Percentiles rank a stretch among this genome's conserved stretches.
phyloP scores from a whole-genome alignment of 2,329 filamentous ascomycete species.

The Cylindrodendrum hubeiense region DNA sequence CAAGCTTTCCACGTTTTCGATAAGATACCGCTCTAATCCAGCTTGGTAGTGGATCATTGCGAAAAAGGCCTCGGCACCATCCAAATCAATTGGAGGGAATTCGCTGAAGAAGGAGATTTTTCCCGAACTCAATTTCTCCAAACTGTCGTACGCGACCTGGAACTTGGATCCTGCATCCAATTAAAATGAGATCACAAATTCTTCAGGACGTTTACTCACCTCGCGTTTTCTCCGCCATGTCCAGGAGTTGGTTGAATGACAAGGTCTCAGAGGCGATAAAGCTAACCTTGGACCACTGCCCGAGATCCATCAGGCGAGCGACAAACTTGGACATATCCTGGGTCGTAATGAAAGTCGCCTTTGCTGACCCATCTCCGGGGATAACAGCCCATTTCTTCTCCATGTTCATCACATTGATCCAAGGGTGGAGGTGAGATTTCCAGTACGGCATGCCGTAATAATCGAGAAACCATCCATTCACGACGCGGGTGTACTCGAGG shows the following conservation, averaged over 20 bases:
- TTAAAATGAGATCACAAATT: accelerated
- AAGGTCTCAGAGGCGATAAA: conserved; percentile 23
- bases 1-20: conserved; percentile 8
- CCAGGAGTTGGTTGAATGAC: conserved; percentile 29
- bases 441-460: conserved; percentile 43
- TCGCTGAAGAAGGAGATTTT: conserved; percentile 39
- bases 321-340: conserved; percentile 35
- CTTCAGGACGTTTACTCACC: neutral
- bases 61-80: conserved; percentile 35
- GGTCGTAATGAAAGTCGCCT: conserved; percentile 37
- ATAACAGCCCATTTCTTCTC: conserved; percentile 38
- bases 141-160: conserved; percentile 24
- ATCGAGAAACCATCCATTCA: conserved; percentile 42
- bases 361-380: conserved; percentile 24
- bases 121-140: conserved; percentile 39
- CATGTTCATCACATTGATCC: conserved; percentile 40
- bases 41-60: conserved; percentile 36
- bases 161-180: conserved; percentile 24
- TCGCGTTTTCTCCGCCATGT: conserved; percentile 29
- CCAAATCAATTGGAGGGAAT: conserved; percentile 35
- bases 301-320: conserved; percentile 33
- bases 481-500: conserved; percentile 32
- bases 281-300: conserved; percentile 24
- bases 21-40: conserved; percentile 24
- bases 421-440: conserved; percentile 36